Percentiles rank a stretch among this genome's conserved stretches.
phyloP scores from a whole-genome alignment of 2,329 filamentous ascomycete genomes.

The Colletotrichum aenigma region DNA sequence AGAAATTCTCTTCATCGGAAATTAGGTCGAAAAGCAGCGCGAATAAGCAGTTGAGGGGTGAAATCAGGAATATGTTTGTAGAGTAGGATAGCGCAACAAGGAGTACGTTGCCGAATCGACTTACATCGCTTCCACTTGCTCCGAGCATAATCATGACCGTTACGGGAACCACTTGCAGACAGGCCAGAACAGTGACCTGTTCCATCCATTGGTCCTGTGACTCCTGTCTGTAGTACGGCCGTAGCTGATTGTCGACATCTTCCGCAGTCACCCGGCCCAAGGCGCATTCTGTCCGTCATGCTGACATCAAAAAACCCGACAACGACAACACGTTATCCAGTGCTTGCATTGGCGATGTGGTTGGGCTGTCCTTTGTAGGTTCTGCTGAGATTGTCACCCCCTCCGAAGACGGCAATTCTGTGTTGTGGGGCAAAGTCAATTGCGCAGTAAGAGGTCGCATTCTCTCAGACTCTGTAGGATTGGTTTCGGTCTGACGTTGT shows the following conservation, averaged over 20 bases:
- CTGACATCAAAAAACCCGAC: no score
- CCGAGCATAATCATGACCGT: background rate
- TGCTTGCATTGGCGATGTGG: no score
- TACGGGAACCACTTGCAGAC: background rate
- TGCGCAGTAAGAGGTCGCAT: rapidly evolving
- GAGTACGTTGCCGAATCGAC: background rate
- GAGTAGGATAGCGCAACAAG: rapidly evolving
- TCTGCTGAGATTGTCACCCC: background rate
- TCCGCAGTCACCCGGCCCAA: no score
- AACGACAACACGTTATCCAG: no score
- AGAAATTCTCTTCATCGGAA: rapidly evolving
- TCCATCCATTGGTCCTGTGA: background rate
- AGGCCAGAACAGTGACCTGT: background rate
- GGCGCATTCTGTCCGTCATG: no score
- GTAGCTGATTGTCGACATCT: rapidly evolving
- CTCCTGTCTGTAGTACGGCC: background rate
- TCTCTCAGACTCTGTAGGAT: rapidly evolving
- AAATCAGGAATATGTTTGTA: background rate
- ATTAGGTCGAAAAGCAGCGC: background rate
- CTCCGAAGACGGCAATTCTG: rapidly evolving
- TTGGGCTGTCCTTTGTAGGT: background rate
- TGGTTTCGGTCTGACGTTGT: rapidly evolving
- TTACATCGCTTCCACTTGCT: no score
- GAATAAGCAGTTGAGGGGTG: background rate
- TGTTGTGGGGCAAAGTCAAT: background rate